These are phyloP conservation scores for Collybiopsis confluens DNA, from an alignment of 768 basidiomycete species.

Conservation along the genomic window DNA sequence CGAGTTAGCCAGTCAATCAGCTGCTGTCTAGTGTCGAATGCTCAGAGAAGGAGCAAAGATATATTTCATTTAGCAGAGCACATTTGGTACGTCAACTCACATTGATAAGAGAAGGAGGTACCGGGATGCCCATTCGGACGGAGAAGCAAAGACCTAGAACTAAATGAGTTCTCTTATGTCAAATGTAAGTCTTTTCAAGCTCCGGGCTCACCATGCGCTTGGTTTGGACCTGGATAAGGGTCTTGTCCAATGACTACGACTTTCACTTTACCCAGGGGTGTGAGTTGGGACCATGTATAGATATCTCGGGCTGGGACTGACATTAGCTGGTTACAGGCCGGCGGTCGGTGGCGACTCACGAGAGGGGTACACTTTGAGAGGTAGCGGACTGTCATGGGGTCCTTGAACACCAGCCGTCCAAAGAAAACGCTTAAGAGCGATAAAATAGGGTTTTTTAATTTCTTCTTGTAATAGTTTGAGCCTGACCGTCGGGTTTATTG, in stretches of 20 bases:
- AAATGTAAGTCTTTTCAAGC: no score
- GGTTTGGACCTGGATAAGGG: conserved; percentile 76
- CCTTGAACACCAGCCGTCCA: conserved; percentile 61
- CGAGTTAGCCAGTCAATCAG: conserved; percentile 10
- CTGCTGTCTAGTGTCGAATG: not conserved
- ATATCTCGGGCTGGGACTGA: conserved; percentile 61
- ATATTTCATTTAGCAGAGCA: not conserved
- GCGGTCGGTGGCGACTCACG: conserved; percentile 41
- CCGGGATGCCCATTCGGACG: conserved; percentile 69
- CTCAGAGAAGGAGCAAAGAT: not conserved
- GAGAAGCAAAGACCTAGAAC: conserved; percentile 79
- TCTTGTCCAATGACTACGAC: conserved; percentile 91
- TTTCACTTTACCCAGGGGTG: conserved; percentile 75
- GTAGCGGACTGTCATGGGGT: conserved; percentile 38
- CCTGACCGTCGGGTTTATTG: conserved; percentile 34
- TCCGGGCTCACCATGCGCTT: conserved; percentile 70
- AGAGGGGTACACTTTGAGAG: conserved; percentile 69
- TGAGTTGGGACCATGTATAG: conserved; percentile 82
- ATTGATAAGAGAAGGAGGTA: conserved; percentile 83
- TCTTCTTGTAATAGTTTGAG: conserved; percentile 71
- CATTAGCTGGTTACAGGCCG: not conserved
- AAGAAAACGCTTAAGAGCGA: conserved; percentile 65
- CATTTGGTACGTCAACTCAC: conserved; percentile 31
- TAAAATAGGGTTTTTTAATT: conserved; percentile 73
- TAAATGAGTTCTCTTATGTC: not conserved